Percentiles rank a stretch among this genome's conserved stretches.
These are phyloP conservation scores for Bruguiera parviflora DNA, from an alignment of 345 rosid genomes.

Conservation along the genomic window DNA sequence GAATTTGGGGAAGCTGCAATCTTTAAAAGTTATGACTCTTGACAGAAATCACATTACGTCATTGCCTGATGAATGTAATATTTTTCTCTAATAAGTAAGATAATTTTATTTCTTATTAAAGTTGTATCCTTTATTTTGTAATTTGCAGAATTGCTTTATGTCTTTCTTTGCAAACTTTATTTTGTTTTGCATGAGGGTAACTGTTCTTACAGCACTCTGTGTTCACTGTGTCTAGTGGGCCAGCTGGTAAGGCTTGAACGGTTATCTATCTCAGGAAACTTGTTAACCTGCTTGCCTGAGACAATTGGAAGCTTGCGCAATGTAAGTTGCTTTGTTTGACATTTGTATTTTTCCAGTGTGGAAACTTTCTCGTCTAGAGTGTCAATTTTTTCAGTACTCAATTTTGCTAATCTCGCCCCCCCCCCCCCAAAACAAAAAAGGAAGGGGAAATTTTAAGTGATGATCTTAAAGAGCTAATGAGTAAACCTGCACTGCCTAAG, in stretches of 20 bases:
- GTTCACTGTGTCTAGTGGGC: slow-evolving; percentile 56
- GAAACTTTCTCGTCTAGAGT: background rate
- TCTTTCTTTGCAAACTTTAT: slow-evolving; percentile 13
- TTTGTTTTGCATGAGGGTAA: background rate
- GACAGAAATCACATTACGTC: slow-evolving; percentile 71
- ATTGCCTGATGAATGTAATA: slow-evolving; percentile 93
- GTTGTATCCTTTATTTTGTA: slow-evolving; percentile 6
- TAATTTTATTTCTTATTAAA: slow-evolving; percentile 4
- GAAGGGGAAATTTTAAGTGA: too few species aligned
- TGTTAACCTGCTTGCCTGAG: slow-evolving; percentile 68
- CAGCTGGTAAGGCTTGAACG: slow-evolving; percentile 88
- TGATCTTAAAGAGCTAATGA: too few species aligned
- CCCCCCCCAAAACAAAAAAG: too few species aligned
- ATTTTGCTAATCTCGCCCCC: too few species aligned
- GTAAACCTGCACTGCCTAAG: too few species aligned
- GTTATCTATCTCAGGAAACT: slow-evolving; percentile 70
- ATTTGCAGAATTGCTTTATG: slow-evolving; percentile 20
- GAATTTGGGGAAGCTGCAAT: slow-evolving; percentile 84
- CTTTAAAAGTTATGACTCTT: slow-evolving; percentile 76
- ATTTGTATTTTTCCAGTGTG: background rate
- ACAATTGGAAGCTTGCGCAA: slow-evolving; percentile 94
- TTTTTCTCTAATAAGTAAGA: slow-evolving; percentile 36
- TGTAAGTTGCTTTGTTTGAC: slow-evolving; percentile 44
- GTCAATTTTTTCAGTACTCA: too few species aligned
- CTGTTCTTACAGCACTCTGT: slow-evolving; percentile 12